phyloP scores from a whole-genome alignment of 805 yeast species.

The Yarrowia porcina region DNA sequence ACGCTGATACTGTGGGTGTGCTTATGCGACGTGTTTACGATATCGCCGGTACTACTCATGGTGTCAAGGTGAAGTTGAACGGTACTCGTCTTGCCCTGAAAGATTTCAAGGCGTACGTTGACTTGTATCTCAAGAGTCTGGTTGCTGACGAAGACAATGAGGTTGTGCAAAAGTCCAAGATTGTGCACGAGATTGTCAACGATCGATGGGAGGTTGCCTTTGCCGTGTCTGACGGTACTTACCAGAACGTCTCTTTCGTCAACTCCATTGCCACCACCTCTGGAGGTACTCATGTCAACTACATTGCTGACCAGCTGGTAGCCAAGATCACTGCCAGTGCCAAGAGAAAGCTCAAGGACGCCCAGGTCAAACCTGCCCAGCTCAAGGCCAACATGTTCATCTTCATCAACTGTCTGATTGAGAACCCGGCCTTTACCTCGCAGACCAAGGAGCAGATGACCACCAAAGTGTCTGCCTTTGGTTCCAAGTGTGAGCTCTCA shows the following conservation, averaged over 20 bases:
- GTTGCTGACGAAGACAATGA: constrained; percentile 35
- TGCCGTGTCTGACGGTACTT: constrained; percentile 83
- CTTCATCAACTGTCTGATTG: constrained; percentile 86
- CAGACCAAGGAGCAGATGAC: constrained; percentile 96
- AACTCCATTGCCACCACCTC: constrained; percentile 96
- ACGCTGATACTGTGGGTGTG: constrained; percentile 78
- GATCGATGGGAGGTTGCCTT: constrained; percentile 97
- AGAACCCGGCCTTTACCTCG: constrained; percentile 95
- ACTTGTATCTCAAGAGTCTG: constrained; percentile 74
- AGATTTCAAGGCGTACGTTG: constrained; percentile 83
- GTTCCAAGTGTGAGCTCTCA: constrained; percentile 74
- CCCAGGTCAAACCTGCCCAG: constrained; percentile 81
- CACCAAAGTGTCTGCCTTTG: constrained; percentile 83
- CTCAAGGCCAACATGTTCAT: constrained; percentile 85
- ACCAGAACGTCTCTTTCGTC: constrained; percentile 94
- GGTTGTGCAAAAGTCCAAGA: constrained; percentile 50
- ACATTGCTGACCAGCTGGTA: constrained; percentile 79
- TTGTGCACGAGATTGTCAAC: constrained; percentile 75
- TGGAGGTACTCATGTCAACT: constrained; percentile 94
- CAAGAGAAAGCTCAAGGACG: constrained; percentile 61
- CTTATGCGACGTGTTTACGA: constrained; percentile 92
- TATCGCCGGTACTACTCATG: constrained; percentile 88
- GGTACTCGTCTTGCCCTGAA: constrained; percentile 65
- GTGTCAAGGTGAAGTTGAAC: constrained; percentile 72
- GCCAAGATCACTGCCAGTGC: constrained; percentile 69